Conservation (phyloP, 2,329 filamentous ascomycete species). For the Parascedosporium putredinis region DNA sequence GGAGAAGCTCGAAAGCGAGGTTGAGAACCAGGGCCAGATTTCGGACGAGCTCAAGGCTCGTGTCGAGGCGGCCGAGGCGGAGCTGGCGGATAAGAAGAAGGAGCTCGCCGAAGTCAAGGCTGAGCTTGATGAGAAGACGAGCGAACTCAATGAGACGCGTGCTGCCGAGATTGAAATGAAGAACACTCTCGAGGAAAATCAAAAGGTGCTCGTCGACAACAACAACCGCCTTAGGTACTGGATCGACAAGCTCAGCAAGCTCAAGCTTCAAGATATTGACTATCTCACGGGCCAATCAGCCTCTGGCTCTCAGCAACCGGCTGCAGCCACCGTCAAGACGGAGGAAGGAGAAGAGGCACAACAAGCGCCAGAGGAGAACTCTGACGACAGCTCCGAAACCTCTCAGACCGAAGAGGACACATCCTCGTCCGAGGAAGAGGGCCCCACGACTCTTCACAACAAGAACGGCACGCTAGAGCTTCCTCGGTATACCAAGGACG, state of each 20-base stretch:
- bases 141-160: conserved; percentile 79
- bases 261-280: conserved; percentile 70
- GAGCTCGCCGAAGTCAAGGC: conserved; percentile 71
- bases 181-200: conserved; percentile 93
- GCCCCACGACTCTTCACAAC: conserved; percentile 9
- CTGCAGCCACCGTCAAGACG: no score
- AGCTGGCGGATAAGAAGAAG: conserved; percentile 66
- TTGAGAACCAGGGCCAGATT: conserved; percentile 64
- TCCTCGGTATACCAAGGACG: conserved; percentile 66
- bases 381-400: conserved; percentile 15
- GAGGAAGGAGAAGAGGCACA: conserved; percentile 16
- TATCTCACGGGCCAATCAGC: conserved; percentile 42
- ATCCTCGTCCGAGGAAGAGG: background rate
- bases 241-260: conserved; percentile 80
- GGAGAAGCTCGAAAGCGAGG: conserved; percentile 67
- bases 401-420: conserved; percentile 11
- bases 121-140: conserved; percentile 75
- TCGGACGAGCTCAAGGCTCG: conserved; percentile 61
- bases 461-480: conserved; percentile 41
- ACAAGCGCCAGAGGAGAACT: conserved; percentile 15
- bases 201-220: conserved; percentile 79
- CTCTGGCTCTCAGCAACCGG: conserved; percentile 11
- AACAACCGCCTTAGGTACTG: conserved; percentile 76
- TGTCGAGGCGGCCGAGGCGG: conserved; percentile 74
- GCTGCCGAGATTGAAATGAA: conserved; percentile 95